Evolutionary conservation across 257 asterid species (phyloP), one percentile per base, ranked within the genome.

Genomic region (Rubia yunnanensis): DNA sequence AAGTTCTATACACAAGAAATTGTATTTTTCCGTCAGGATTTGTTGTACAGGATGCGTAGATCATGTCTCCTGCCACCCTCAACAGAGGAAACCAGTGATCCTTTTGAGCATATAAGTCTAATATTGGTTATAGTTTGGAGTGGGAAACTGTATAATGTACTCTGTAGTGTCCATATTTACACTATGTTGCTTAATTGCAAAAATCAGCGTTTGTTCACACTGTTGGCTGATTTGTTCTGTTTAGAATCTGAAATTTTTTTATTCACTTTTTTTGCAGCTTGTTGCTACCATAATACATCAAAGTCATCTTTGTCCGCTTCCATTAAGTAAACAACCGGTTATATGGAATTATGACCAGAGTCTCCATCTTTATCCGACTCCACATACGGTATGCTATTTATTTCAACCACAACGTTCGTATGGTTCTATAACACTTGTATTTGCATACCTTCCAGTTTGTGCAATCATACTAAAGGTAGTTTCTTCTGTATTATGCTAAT

Each of bases 271-370:
- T 65, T 72, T 73, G 79, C 96, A 90, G 97, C 96, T 94, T 79
- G 94, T 88, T 54, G 97, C 97, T 60, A 94, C 99, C 31, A 83
- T 94, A 67, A 74, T 86, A 60, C 99, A 94, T 77, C 99, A 94
- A 80, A 94, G 96, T 68, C 97, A 94, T 78, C 95, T 94, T 24
- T 94, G 99, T 70, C 99, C 97, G 56, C 86, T 90, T 68, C 97
- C 99, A 36, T 79, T 94, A 85, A 86, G 82, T 20, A 73, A 85
- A 32, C 99, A 94, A 62, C 96, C 99, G 49, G 82, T 90, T 70
- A 82, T 94, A 72, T 90, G 99, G 99, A 90, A 86, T 81, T 86
- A 76, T 62, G 99, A 94, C 78, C 97, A 94, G 65, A 74, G 95
- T 73, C 97, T 94, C 73, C 94, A 94, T 78, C 87, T 94, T 64